Percentiles rank a stretch among this genome's conserved stretches.
Conservation (phyloP, 2,329 filamentous ascomycete species). For the Neofusicoccum cordaticola region DNA sequence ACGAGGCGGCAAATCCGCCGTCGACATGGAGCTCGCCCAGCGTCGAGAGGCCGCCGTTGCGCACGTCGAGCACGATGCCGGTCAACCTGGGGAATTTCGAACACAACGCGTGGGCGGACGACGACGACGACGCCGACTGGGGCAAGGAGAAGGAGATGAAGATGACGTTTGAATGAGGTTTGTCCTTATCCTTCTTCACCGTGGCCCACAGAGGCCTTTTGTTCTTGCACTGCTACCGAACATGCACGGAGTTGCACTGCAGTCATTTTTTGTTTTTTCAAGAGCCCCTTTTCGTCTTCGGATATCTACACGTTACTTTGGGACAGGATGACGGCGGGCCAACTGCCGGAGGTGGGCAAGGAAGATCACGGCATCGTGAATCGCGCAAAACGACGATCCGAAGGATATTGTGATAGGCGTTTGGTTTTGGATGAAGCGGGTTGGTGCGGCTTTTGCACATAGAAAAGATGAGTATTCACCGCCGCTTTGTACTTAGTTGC, state of each 20-base stretch:
- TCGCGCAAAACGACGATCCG: neutral
- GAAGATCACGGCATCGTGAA: neutral
- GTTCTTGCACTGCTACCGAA: neutral
- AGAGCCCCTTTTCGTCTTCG: neutral
- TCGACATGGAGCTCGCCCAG: constrained; percentile 22
- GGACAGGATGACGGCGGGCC: neutral
- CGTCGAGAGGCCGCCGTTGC: constrained; percentile 30
- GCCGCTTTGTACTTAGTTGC: neutral
- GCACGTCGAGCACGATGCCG: constrained; percentile 30
- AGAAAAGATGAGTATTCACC: neutral
- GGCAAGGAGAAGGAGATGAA: constrained; percentile 46
- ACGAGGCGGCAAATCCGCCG: constrained; percentile 18
- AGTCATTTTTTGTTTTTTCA: neutral
- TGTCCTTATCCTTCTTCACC: neutral
- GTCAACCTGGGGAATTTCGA: constrained; percentile 23
- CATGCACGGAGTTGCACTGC: neutral
- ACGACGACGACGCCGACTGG: constrained; percentile 46
- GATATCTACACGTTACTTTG: neutral
- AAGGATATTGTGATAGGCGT: constrained; percentile 11
- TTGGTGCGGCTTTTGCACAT: neutral
- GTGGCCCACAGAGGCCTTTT: neutral
- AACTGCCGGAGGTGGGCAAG: neutral
- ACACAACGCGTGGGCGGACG: constrained; percentile 49
- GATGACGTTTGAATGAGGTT: constrained; percentile 46
- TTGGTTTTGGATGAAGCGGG: neutral